These are phyloP conservation scores for Hydnomerulius pinastri DNA, from an alignment of 768 basidiomycete genomes.

Conservation along the genomic window DNA sequence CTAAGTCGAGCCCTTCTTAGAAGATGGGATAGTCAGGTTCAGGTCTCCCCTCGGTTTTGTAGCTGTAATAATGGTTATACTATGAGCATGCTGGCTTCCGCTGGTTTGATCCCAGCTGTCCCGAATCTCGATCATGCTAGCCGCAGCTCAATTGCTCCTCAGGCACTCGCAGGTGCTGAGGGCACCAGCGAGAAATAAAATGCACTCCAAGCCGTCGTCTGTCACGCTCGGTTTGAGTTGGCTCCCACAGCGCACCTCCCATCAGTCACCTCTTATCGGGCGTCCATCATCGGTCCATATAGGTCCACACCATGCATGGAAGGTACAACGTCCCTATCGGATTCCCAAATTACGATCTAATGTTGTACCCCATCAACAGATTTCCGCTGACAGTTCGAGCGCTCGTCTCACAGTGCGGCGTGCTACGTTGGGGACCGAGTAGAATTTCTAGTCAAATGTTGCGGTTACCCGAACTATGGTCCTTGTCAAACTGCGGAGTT, in stretches of 20 bases:
- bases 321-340: conserved; percentile 33
- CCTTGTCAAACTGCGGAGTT: no score
- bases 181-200: not conserved
- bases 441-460: conserved; percentile 21
- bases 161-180: not conserved
- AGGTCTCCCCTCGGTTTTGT: no score
- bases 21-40: not conserved
- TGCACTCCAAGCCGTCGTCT: not conserved
- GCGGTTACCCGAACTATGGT: not conserved
- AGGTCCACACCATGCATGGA: conserved; percentile 33
- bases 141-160: not conserved
- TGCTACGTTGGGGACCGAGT: conserved; percentile 18
- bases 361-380: conserved; percentile 15
- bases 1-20: conserved; percentile 15
- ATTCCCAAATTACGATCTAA: conserved; percentile 27
- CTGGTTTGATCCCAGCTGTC: no score
- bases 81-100: not conserved
- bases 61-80: no score
- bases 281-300: conserved; percentile 35
- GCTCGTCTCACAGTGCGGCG: conserved; percentile 18
- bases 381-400: conserved; percentile 24
- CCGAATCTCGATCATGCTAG: no score
- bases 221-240: conserved; percentile 9
- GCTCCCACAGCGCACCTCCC: conserved; percentile 39
- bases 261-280: conserved; percentile 57